A percentile compares a stretch with the other conserved stretches of the same genome.
Conservation (phyloP, 106 monocot genomes). For the Dioscorea zingiberensis region DNA sequence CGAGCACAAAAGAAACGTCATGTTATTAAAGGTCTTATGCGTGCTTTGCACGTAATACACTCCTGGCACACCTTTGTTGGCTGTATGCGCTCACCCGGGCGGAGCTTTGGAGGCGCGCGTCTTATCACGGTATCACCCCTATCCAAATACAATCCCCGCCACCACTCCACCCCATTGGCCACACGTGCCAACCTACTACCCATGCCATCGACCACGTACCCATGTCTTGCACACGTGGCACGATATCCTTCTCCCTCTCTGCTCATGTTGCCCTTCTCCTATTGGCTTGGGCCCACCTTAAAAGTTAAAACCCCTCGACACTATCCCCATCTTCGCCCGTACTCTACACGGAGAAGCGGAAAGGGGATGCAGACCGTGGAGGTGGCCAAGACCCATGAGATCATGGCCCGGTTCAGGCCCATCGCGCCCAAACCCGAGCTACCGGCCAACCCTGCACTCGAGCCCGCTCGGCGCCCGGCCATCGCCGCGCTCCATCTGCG, state of each 20-base stretch:
- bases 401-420: slow-evolving; percentile 77
- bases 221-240: slow-evolving; percentile 46
- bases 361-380: slow-evolving; percentile 45
- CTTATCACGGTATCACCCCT: slow-evolving; percentile 4
- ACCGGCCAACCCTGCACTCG: slow-evolving; percentile 7
- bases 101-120: too few relatives aligned
- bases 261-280: slow-evolving; percentile 23
- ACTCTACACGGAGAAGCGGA: background rate
- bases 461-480: too few relatives aligned
- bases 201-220: slow-evolving; percentile 53
- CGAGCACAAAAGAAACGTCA: too few relatives aligned
- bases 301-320: slow-evolving; percentile 10
- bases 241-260: slow-evolving; percentile 2
- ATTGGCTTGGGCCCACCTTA: slow-evolving; percentile 30
- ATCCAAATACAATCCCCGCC: background rate
- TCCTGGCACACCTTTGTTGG: too few relatives aligned
- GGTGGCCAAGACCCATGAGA: slow-evolving; percentile 75
- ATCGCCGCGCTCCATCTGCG: background rate
- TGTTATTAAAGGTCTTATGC: too few relatives aligned
- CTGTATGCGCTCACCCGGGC: too few relatives aligned
- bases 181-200: slow-evolving; percentile 20
- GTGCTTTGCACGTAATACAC: too few relatives aligned
- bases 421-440: slow-evolving; percentile 76
- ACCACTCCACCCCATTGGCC: background rate
- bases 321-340: background rate